Evolutionary conservation across 2,329 filamentous ascomycete genomes (phyloP).

Genomic region (Emydomyces testavorans): DNA sequence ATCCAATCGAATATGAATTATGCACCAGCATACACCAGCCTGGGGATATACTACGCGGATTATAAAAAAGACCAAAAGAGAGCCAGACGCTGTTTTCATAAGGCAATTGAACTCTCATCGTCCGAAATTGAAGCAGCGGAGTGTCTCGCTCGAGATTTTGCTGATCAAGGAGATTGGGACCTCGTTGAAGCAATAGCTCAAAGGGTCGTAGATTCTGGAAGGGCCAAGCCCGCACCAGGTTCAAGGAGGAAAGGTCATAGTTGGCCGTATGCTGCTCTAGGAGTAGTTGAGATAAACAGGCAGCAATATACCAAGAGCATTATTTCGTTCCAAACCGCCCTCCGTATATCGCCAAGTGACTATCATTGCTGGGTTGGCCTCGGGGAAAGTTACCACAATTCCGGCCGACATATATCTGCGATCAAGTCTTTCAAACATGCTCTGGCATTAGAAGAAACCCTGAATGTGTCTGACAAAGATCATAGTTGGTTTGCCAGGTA

Average conservation of each 20-base stretch:
- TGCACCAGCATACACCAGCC: constrained; percentile 79
- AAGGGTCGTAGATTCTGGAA: constrained; percentile 87
- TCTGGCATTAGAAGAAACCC: constrained; percentile 56
- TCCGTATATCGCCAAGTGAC: constrained; percentile 71
- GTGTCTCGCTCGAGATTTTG: constrained; percentile 72
- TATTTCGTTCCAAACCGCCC: constrained; percentile 78
- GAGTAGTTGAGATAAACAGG: constrained; percentile 88
- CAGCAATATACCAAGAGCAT: constrained; percentile 83
- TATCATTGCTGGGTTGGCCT: constrained; percentile 95
- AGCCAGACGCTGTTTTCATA: constrained; percentile 87
- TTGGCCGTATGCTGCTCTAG: constrained; percentile 90
- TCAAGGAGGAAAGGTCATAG: constrained; percentile 88
- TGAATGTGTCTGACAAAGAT: constrained; percentile 44
- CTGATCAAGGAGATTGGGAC: constrained; percentile 88
- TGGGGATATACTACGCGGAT: constrained; percentile 84
- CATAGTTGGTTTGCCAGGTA: constrained; percentile 94
- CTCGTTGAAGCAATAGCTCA: constrained; percentile 86
- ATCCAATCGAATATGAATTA: constrained; percentile 79
- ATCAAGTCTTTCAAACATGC: constrained; percentile 83
- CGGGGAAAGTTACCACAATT: constrained; percentile 94
- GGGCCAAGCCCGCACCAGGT: constrained; percentile 76
- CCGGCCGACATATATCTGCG: constrained; percentile 85
- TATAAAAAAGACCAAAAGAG: constrained; percentile 79
- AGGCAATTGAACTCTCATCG: constrained; percentile 83
- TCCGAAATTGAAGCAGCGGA: constrained; percentile 81